Conservation (phyloP, 2,329 filamentous ascomycete genomes). For the Boeremia exigua region DNA sequence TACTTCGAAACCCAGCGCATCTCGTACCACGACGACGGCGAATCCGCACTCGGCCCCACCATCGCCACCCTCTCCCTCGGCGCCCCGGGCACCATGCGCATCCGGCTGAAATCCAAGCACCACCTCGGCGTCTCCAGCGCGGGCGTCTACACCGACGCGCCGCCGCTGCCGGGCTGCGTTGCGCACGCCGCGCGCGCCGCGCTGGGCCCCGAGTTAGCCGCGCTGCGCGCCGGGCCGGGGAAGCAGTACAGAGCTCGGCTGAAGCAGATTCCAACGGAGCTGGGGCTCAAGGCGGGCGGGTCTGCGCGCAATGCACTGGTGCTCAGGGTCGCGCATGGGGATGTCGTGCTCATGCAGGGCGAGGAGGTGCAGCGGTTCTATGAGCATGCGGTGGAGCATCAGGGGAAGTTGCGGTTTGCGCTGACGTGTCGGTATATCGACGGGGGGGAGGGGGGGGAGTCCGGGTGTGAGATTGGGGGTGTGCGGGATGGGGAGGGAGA, state of each 20-base stretch:
- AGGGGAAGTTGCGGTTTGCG: conserved; percentile 61
- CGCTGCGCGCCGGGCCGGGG: conserved; percentile 14
- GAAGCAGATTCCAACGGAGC: conserved; percentile 46
- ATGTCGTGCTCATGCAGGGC: conserved; percentile 70
- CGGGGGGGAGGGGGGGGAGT: conserved; percentile 39
- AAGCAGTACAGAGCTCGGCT: conserved; percentile 32
- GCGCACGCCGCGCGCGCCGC: conserved; percentile 45
- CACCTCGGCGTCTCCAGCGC: conserved; percentile 45
- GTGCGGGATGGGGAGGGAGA: no score
- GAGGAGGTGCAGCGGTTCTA: conserved; percentile 64
- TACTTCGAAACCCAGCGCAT: conserved; percentile 69
- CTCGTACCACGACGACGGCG: conserved; percentile 70
- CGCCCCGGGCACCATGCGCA: conserved; percentile 62
- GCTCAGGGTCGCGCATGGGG: conserved; percentile 65
- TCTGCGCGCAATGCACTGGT: conserved; percentile 49
- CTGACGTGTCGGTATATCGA: conserved; percentile 63
- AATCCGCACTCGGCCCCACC: conserved; percentile 65
- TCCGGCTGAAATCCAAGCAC: conserved; percentile 63
- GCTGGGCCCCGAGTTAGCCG: conserved; percentile 34
- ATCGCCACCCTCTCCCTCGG: conserved; percentile 67
- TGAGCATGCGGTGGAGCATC: conserved; percentile 63
- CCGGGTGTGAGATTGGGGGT: neutral
- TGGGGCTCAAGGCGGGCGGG: conserved; percentile 41
- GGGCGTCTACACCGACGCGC: conserved; percentile 41
- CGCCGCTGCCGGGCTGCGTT: conserved; percentile 37